These are phyloP conservation scores for Linum tenue DNA, from an alignment of 345 rosid genomes.

Conservation along the genomic window DNA sequence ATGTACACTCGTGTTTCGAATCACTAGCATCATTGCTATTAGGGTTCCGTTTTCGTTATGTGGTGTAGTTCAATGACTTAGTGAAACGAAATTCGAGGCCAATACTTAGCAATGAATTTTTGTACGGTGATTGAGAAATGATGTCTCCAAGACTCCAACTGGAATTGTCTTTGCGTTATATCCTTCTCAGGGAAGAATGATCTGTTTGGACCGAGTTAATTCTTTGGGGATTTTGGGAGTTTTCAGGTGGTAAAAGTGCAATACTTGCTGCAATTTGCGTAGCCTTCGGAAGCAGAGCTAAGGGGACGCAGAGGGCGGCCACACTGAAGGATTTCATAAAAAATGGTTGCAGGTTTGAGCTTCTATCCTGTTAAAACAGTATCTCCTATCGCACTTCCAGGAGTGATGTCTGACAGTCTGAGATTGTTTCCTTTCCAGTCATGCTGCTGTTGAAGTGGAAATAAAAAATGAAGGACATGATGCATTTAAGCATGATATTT, in stretches of 20 bases:
- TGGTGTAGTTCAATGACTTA: neutral
- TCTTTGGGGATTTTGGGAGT: neutral
- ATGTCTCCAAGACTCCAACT: too few relatives aligned
- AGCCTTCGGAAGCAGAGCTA: conserved; percentile 88
- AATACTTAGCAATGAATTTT: neutral
- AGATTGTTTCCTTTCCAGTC: conserved; percentile 32
- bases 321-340: conserved; percentile 76
- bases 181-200: too few relatives aligned
- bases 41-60: neutral
- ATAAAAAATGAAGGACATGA: conserved; percentile 71
- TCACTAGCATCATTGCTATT: neutral
- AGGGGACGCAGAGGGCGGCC: conserved; percentile 80
- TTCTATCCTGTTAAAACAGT: neutral
- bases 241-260: conserved; percentile 87
- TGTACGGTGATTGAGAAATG: neutral
- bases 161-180: too few relatives aligned
- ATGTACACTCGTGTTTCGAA: neutral
- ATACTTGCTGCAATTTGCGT: conserved; percentile 80
- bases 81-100: neutral
- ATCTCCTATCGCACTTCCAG: neutral
- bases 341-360: conserved; percentile 72
- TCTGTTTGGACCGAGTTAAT: neutral
- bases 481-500: conserved; percentile 61
- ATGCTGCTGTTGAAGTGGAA: conserved; percentile 66
- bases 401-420: neutral